Base-by-base conservation (phyloP, 306 rosid species). In the Datisca glomerata region DNA sequence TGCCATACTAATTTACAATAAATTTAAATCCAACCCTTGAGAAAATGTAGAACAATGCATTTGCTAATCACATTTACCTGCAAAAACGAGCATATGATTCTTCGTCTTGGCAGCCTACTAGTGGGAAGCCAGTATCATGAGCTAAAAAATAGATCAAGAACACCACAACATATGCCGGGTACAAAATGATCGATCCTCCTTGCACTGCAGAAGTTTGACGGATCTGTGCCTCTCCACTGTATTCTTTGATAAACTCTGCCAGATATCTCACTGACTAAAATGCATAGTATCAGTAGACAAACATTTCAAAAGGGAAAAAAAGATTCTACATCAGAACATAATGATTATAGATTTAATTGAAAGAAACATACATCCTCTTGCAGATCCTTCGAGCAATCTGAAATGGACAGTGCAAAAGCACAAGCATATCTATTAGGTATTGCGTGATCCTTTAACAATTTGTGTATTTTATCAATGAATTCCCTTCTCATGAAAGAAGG, bases 391-490 rank as follows among this genome's bases (percentile, higher is more conserved):
- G 25, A 53, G 67, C 61, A 42, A 57, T 77, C 75, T 24, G 69
- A 67, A 51, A 60, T 43, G 38, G 70, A 81, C 68, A 89, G 47
- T 61, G 93, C 74, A 66, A 77, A 83, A 55, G 81, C 83, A 60
- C 97, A 77, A 17, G 93, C 86, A 68, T 72, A 89, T 59, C 91
- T 81, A 55, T 55, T 74, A 48, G 97, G 93, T 47, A 89, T 65
- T 37, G 63, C 81, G 56, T 43, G 81, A 73, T 75, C 76, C 81
- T 72, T 80, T 66, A 89, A 54, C 57, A 89, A 52, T 60, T 53
- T 77, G 49, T 77, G 75, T 21, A 57, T 58, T 70, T 89, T 84
- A 58, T 52, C 60, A 10, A 89, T 71, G 75, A 74, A 80, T 60
- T 47, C 59, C 63, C 70, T 68, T 61, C 91, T 73, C 41, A 72